Conservation (phyloP, 805 yeast species). For the Hanseniaspora clermontiae region DNA sequence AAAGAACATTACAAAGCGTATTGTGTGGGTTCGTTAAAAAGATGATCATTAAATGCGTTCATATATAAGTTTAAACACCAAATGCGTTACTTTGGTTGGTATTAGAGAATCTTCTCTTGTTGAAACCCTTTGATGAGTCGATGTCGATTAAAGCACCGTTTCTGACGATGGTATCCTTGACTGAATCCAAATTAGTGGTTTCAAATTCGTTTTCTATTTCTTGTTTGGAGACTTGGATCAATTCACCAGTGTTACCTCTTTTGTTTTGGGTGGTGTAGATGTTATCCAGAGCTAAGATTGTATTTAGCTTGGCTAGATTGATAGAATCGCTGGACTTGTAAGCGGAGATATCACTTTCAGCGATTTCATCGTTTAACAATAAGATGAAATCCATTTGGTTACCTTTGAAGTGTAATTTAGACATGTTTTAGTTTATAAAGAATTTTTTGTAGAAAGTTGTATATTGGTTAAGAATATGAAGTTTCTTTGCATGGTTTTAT, state of each 20-base stretch:
- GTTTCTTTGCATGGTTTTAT: background rate
- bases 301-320: background rate
- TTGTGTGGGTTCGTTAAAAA: background rate
- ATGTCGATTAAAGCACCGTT: slow-evolving; percentile 46
- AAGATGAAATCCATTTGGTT: slow-evolving; percentile 48
- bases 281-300: slow-evolving; percentile 24
- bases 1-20: background rate
- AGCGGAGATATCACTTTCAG: background rate
- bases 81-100: slow-evolving; percentile 31
- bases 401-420: slow-evolving; percentile 56
- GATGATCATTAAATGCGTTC: background rate
- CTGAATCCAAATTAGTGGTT: slow-evolving; percentile 36
- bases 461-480: background rate
- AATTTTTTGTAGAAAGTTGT: background rate
- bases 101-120: slow-evolving; percentile 26
- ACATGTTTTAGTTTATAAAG: background rate
- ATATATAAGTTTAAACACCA: slow-evolving; percentile 7
- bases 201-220: slow-evolving; percentile 63
- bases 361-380: slow-evolving; percentile 26
- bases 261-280: slow-evolving; percentile 51
- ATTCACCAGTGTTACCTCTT: slow-evolving; percentile 55
- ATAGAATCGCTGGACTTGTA: slow-evolving; percentile 1
- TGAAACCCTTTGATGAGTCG: slow-evolving; percentile 18
- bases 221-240: slow-evolving; percentile 57
- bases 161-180: slow-evolving; percentile 46